A percentile compares a stretch with the other conserved stretches of the same genome.
Evolutionary conservation across 2,329 filamentous ascomycete genomes (phyloP).

Genomic region (Diaporthe velutina): DNA sequence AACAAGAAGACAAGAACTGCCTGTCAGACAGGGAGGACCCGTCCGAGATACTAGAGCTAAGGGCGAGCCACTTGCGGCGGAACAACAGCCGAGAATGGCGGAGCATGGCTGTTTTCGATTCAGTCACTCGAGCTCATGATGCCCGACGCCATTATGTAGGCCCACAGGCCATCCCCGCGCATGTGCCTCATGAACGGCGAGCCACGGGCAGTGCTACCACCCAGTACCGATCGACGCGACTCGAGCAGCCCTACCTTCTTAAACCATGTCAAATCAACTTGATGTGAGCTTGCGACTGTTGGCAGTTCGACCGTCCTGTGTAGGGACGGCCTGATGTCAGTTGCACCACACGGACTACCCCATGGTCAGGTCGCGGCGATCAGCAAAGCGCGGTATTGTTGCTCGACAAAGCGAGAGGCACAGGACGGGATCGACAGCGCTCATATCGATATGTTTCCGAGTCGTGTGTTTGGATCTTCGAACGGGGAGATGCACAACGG

Average conservation of each 20-base stretch:
- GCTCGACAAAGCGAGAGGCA: conserved; percentile 10
- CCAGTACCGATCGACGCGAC: neutral
- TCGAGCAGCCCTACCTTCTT: neutral
- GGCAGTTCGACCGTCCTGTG: neutral
- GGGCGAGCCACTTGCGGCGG: conserved; percentile 17
- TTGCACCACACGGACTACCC: conserved; percentile 3
- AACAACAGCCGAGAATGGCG: conserved; percentile 16
- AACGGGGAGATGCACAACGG: conserved; percentile 2
- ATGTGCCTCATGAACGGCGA: conserved; percentile 1
- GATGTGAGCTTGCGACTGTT: neutral
- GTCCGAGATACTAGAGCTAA: neutral
- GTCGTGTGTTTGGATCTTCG: conserved; percentile 17
- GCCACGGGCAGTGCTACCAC: conserved; percentile 2
- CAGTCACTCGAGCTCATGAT: conserved; percentile 17
- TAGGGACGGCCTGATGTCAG: neutral
- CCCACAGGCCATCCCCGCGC: conserved; percentile 1
- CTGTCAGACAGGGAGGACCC: conserved; percentile 1
- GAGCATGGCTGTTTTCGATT: conserved; percentile 2
- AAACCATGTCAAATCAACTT: neutral
- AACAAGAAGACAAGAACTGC: neutral
- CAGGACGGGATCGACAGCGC: conserved; percentile 14
- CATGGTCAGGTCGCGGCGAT: neutral
- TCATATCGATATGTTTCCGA: conserved; percentile 29
- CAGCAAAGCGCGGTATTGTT: neutral
- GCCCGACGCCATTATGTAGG: neutral